A percentile compares a stretch with the other conserved stretches of the same genome.
These are phyloP conservation scores for Primulina eburnea DNA, from an alignment of 257 asterid species.

Conservation along the genomic window DNA sequence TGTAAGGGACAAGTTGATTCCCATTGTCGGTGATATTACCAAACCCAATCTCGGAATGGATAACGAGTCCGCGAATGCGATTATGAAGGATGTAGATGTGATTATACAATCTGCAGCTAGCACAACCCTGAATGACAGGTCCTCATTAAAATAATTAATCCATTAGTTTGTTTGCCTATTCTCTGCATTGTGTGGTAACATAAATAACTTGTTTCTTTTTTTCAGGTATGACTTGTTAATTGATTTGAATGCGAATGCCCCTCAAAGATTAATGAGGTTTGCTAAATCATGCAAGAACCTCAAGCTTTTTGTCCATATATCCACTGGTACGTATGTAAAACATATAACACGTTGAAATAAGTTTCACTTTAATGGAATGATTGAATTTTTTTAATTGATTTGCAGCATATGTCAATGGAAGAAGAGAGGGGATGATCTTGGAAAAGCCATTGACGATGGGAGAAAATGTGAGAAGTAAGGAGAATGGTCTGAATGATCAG, in stretches of 20 bases:
- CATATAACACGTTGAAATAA: background rate
- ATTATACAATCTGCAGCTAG: conserved; percentile 35
- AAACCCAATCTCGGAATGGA: conserved; percentile 37
- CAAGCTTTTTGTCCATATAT: conserved; percentile 36
- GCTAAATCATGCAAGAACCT: conserved; percentile 53
- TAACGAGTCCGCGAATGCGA: background rate
- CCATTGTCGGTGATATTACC: conserved; percentile 32
- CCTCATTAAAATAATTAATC: background rate
- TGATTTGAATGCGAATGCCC: conserved; percentile 40
- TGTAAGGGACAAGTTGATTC: conserved; percentile 28
- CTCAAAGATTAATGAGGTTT: conserved; percentile 47
- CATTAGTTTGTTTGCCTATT: too few species aligned
- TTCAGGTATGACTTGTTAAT: conserved; percentile 43
- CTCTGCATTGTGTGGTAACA: background rate
- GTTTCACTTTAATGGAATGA: background rate
- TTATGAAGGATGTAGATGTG: conserved; percentile 28
- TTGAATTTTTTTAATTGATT: background rate
- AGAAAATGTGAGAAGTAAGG: conserved; percentile 30
- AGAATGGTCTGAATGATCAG: background rate
- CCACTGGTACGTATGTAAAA: conserved; percentile 33
- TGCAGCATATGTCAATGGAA: conserved; percentile 38
- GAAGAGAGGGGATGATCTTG: conserved; percentile 32
- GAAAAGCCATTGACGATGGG: conserved; percentile 40
- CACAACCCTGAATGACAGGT: conserved; percentile 40
- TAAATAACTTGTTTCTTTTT: background rate